Evolutionary conservation across 2,329 filamentous ascomycete genomes (phyloP).

Genomic region (Diaporthe helianthi): DNA sequence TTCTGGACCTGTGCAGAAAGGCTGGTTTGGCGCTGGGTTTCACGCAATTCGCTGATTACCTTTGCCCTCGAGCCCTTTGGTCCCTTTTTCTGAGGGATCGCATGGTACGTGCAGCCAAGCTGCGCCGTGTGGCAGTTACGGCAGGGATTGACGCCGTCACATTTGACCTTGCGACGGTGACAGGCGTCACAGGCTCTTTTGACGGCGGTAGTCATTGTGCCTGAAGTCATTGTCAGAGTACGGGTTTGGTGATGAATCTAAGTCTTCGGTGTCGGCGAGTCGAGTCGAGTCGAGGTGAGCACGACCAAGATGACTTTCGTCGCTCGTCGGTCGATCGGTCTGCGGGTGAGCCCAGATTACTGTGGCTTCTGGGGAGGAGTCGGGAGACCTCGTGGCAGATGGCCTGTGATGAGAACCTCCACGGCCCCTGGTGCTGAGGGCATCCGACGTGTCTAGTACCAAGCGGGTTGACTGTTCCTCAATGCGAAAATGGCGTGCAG

Average conservation of each 20-base stretch:
- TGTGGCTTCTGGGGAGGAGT: conserved; percentile 16
- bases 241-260: conserved; percentile 7
- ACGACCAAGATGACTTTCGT: neutral
- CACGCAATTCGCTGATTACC: conserved; percentile 76
- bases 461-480: neutral
- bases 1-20: conserved; percentile 68
- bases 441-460: conserved; percentile 1
- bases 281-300: neutral
- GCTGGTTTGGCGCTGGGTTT: conserved; percentile 71
- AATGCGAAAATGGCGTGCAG: neutral
- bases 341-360: conserved; percentile 11
- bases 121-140: conserved; percentile 73
- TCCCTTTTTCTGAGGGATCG: conserved; percentile 78
- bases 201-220: conserved; percentile 57
- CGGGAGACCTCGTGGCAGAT: conserved; percentile 27
- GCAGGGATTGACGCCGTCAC: conserved; percentile 74
- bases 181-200: conserved; percentile 75
- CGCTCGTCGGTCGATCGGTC: neutral
- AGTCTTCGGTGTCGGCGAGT: neutral
- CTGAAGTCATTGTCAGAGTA: conserved; percentile 8
- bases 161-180: conserved; percentile 78
- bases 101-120: conserved; percentile 76
- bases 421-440: conserved; percentile 9
- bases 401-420: conserved; percentile 27
- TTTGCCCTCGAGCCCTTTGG: conserved; percentile 78